A percentile compares a stretch with the other conserved stretches of the same genome.
These are phyloP conservation scores for Delonix regia DNA, from an alignment of 306 rosid species.

Conservation along the genomic window DNA sequence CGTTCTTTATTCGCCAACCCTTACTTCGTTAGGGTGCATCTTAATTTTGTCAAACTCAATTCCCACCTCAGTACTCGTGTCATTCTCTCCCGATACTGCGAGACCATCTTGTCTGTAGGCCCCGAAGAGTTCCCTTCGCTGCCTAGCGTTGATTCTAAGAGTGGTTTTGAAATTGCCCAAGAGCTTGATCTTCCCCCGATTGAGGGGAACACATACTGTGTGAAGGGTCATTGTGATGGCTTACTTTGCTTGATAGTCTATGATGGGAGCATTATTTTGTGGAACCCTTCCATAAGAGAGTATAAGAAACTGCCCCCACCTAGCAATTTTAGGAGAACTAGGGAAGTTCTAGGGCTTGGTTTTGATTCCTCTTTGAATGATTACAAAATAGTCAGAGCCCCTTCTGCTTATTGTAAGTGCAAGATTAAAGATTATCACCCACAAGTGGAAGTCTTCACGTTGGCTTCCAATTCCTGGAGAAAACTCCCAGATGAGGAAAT, in stretches of 20 bases:
- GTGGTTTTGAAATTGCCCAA: conserved; percentile 14
- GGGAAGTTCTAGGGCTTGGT: conserved; percentile 21
- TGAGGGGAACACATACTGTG: conserved; percentile 41
- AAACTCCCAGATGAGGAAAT: conserved; percentile 18
- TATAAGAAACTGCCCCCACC: conserved; percentile 41
- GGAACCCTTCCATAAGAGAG: conserved; percentile 47
- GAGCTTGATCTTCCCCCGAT: conserved; percentile 31
- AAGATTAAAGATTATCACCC: conserved; percentile 24
- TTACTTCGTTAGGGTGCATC: conserved; percentile 35
- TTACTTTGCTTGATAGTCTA: conserved; percentile 46
- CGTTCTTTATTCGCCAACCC: conserved; percentile 32
- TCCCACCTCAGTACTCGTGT: conserved; percentile 23
- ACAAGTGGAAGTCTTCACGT: conserved; percentile 7
- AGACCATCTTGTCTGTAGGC: conserved; percentile 38
- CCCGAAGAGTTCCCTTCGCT: not conserved
- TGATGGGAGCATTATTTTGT: conserved; percentile 45
- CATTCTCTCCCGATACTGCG: conserved; percentile 49
- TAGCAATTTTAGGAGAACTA: not conserved
- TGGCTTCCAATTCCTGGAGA: conserved; percentile 17
- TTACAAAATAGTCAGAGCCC: conserved; percentile 12
- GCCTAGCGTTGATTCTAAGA: not conserved
- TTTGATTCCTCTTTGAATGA: conserved; percentile 20
- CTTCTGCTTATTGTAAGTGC: conserved; percentile 20
- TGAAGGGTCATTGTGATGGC: conserved; percentile 57
- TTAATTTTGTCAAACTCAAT: not conserved